Evolutionary conservation across 2,329 filamentous ascomycete genomes (phyloP).

Genomic region (Aspergillus fructus): DNA sequence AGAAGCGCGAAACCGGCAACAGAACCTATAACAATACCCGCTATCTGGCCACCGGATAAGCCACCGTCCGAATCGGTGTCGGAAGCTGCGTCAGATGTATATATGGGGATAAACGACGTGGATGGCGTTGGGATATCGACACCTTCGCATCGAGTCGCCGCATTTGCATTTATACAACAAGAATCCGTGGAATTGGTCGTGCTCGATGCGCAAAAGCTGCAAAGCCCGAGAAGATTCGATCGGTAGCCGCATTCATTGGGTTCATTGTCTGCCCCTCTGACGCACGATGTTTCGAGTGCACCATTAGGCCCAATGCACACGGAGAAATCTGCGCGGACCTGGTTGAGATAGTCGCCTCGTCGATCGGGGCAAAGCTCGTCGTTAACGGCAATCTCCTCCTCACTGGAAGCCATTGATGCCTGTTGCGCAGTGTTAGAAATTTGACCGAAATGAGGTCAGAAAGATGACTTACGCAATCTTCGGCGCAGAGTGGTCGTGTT

Average conservation of each 20-base stretch:
- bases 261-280: slow-evolving; percentile 77
- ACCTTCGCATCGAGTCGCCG: slow-evolving; percentile 68
- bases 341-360: slow-evolving; percentile 63
- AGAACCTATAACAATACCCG: slow-evolving; percentile 83
- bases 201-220: slow-evolving; percentile 79
- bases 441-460: background rate
- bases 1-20: slow-evolving; percentile 70
- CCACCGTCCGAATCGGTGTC: slow-evolving; percentile 41
- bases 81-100: slow-evolving; percentile 58
- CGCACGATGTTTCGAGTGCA: slow-evolving; percentile 72
- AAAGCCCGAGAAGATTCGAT: slow-evolving; percentile 70
- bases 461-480: slow-evolving; percentile 69
- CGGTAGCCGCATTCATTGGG: slow-evolving; percentile 82
- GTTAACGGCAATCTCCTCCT: slow-evolving; percentile 79
- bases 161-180: slow-evolving; percentile 82
- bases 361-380: slow-evolving; percentile 68
- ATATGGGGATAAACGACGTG: slow-evolving; percentile 56
- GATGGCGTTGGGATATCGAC: slow-evolving; percentile 74
- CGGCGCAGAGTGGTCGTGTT: slow-evolving; percentile 78
- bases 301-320: slow-evolving; percentile 82
- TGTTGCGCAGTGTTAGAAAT: slow-evolving; percentile 33
- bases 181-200: slow-evolving; percentile 92
- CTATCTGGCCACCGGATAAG: slow-evolving; percentile 83
- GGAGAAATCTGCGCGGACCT: slow-evolving; percentile 90
- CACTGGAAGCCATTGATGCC: slow-evolving; percentile 83